Evolutionary conservation across 2,329 filamentous ascomycete genomes (phyloP).

Genomic region (Talaromyces sp.): DNA sequence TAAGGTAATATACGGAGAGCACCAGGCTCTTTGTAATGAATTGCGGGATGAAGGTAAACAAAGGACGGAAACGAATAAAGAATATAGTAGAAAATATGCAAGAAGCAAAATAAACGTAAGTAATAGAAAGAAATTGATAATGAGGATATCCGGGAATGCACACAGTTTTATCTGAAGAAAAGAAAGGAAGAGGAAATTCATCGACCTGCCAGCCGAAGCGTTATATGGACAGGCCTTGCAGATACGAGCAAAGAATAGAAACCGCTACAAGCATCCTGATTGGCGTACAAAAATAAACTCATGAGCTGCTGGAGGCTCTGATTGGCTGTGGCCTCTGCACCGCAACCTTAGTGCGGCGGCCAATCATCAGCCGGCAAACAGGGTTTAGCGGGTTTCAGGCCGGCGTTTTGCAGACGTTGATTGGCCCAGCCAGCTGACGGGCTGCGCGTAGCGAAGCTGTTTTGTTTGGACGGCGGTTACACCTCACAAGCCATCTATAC

Average conservation of each 20-base stretch:
- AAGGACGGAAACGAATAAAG: not conserved
- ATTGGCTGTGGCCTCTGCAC: constrained; percentile 10
- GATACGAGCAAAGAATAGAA: constrained; percentile 20
- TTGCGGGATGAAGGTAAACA: not conserved
- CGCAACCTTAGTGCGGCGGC: not conserved
- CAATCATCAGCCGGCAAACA: not conserved
- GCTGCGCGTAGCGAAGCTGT: constrained; percentile 18
- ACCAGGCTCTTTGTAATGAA: constrained; percentile 4
- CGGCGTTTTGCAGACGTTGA: not conserved
- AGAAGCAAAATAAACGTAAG: constrained; percentile 10
- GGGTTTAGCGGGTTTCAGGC: constrained; percentile 1
- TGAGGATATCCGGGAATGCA: not conserved
- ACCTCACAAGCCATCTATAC: not conserved
- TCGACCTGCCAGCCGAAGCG: not conserved
- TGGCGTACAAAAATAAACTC: constrained; percentile 18
- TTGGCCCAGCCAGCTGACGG: not conserved
- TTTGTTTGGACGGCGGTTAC: constrained; percentile 8
- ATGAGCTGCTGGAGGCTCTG: not conserved
- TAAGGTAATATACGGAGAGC: not conserved
- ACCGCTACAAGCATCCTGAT: not conserved
- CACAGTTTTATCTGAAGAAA: constrained; percentile 7
- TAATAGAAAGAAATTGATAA: constrained; percentile 20
- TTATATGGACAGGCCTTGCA: constrained; percentile 16
- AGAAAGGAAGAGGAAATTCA: constrained; percentile 6
- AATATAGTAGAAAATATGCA: not conserved